These are phyloP conservation scores for Clonostachys rosea DNA, from an alignment of 2,329 filamentous ascomycete species.

Conservation along the genomic window DNA sequence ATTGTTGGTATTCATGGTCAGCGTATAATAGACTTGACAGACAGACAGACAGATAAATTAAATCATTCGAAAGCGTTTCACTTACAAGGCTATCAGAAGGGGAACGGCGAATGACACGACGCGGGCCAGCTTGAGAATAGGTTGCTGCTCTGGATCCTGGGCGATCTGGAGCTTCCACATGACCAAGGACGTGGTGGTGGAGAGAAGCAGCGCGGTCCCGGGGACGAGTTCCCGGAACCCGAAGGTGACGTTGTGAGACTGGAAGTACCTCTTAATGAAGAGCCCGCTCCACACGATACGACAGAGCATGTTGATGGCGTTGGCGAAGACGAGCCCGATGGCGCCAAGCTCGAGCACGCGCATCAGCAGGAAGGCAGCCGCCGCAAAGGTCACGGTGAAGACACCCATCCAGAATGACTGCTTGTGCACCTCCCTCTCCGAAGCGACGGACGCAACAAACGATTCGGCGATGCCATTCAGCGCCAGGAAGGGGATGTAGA, in stretches of 20 bases:
- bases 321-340: conserved; percentile 77
- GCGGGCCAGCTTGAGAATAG: conserved; percentile 33
- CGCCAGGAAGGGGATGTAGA: conserved; percentile 89
- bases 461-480: conserved; percentile 89
- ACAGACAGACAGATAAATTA: conserved; percentile 8
- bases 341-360: conserved; percentile 67
- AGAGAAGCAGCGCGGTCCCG: conserved; percentile 13
- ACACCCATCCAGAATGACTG: conserved; percentile 82
- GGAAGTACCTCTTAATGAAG: conserved; percentile 69
- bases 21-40: background rate
- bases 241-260: conserved; percentile 27
- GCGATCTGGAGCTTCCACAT: conserved; percentile 16
- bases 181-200: conserved; percentile 16
- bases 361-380: conserved; percentile 71
- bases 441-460: conserved; percentile 86
- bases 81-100: conserved; percentile 57
- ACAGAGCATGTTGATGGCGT: conserved; percentile 83
- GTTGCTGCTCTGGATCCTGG: conserved; percentile 14
- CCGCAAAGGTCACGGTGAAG: conserved; percentile 74
- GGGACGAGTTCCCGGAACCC: conserved; percentile 18
- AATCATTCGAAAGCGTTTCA: conserved; percentile 17
- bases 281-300: conserved; percentile 74
- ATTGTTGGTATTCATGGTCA: conserved; percentile 2
- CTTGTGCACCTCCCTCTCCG: conserved; percentile 64
- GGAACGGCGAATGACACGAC: conserved; percentile 43